These are phyloP conservation scores for Ganoderma multipileum DNA, from an alignment of 1,284 basidiomycete genomes.

Conservation along the genomic window DNA sequence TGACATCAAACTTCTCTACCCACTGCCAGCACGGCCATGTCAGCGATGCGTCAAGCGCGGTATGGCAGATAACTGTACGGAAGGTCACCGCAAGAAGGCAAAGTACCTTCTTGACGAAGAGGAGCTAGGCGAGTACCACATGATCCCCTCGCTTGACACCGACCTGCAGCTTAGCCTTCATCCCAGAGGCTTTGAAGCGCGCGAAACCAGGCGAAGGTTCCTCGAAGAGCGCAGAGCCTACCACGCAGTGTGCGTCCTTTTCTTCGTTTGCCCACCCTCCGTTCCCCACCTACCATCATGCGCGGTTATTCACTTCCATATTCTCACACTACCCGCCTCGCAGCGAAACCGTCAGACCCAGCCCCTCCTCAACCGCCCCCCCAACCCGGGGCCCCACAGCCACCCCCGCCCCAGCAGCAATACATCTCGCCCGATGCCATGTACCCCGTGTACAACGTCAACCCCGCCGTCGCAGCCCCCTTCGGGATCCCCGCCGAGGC, in stretches of 20 bases:
- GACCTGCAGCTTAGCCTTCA: slow-evolving; percentile 31
- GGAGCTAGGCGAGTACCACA: slow-evolving; percentile 75
- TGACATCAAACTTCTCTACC: slow-evolving; percentile 23
- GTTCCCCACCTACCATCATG: not conserved
- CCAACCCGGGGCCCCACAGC: slow-evolving; percentile 16
- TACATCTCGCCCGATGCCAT: slow-evolving; percentile 59
- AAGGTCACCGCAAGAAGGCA: slow-evolving; percentile 97
- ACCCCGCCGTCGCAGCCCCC: slow-evolving; percentile 30
- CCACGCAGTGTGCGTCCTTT: slow-evolving; percentile 40
- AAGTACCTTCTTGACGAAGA: slow-evolving; percentile 96
- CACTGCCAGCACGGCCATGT: slow-evolving; percentile 84
- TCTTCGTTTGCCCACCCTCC: slow-evolving; percentile 17
- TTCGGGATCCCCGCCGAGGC: slow-evolving; percentile 82
- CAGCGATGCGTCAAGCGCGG: slow-evolving; percentile 95
- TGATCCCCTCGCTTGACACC: slow-evolving; percentile 27
- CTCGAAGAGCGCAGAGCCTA: slow-evolving; percentile 37
- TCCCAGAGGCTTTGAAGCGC: slow-evolving; percentile 65
- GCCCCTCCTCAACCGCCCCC: slow-evolving; percentile 21
- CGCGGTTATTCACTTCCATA: not conserved
- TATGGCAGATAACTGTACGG: slow-evolving; percentile 87
- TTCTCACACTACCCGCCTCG: slow-evolving; percentile 18
- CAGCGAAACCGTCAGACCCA: slow-evolving; percentile 18
- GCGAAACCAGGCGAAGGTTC: slow-evolving; percentile 48
- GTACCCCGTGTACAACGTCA: slow-evolving; percentile 47
- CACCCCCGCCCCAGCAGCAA: slow-evolving; percentile 29